Evolutionary conservation across 2,329 filamentous ascomycete genomes (phyloP).

Genomic region (Ceratocystis huliohia): DNA sequence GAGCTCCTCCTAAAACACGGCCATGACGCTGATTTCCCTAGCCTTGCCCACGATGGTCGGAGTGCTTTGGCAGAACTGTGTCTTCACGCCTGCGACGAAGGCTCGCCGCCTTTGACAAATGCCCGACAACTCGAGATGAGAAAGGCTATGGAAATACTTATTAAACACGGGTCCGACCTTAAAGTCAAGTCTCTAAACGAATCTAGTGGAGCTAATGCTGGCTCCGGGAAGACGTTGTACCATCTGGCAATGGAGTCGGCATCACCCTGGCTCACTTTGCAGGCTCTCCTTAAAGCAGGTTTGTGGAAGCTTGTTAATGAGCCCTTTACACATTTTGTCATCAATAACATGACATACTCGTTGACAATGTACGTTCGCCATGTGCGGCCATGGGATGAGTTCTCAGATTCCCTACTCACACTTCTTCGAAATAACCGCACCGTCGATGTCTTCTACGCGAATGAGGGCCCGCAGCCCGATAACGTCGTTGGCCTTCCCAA

Average conservation of each 20-base stretch:
- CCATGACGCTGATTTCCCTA: constrained; percentile 54
- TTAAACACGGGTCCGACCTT: constrained; percentile 45
- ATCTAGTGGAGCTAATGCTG: not conserved
- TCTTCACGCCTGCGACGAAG: constrained; percentile 37
- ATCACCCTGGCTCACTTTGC: constrained; percentile 43
- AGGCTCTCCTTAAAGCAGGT: constrained; percentile 47
- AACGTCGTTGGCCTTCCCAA: constrained; percentile 41
- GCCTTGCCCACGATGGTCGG: constrained; percentile 47
- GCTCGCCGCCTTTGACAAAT: constrained; percentile 33
- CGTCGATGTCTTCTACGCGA: constrained; percentile 42
- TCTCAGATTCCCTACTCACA: constrained; percentile 30
- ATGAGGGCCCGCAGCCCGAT: constrained; percentile 40
- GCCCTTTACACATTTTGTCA: constrained; percentile 42
- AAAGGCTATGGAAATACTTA: constrained; percentile 43
- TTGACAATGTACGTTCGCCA: constrained; percentile 49
- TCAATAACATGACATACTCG: constrained; percentile 46
- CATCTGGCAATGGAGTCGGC: constrained; percentile 47
- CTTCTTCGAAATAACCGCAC: constrained; percentile 42
- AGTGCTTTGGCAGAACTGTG: constrained; percentile 53
- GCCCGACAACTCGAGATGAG: constrained; percentile 43
- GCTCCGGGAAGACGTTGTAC: constrained; percentile 39
- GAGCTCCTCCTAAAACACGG: constrained; percentile 44
- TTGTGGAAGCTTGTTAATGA: constrained; percentile 55
- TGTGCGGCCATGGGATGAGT: constrained; percentile 27
- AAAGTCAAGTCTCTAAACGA: constrained; percentile 39